Evolutionary conservation across 495 filamentous ascomycete genomes (phyloP), one percentile per base, ranked within the genome.

Genomic region (Aspergillus taichungensis): DNA sequence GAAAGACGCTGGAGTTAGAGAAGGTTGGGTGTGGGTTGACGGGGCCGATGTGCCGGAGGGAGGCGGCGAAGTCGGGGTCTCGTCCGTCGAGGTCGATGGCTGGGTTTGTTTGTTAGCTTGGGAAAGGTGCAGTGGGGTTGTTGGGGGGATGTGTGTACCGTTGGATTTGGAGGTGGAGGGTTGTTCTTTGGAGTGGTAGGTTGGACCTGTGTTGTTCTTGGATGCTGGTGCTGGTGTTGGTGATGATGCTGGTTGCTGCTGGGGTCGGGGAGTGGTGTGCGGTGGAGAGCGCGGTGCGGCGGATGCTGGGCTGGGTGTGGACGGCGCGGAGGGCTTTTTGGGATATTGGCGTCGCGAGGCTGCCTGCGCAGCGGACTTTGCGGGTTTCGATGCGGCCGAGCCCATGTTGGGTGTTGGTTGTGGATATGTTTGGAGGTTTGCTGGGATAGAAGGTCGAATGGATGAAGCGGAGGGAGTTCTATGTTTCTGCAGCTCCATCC

Each of bases 31-130:
- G 66, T 12, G 82, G 80, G 40, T 73, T 70, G 13, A 85, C 82
- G 44, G 83, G 74, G 44, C 83, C 83, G 50, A 87, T 70, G 34
- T 63, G 61, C 54, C 74, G 75, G 45, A 85, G 75, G 40, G 77
- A 78, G 51, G 70, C 71, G 40, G 75, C 77, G 61, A 79, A 83
- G 59, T 76, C 63, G 3, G 80, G 80, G 52, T 84, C 80, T n/a
- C 69, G 72, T 48, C 74, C 76, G 53, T 85, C 83, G 47, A 79
- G 66, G 55, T 82, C 74, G 46, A 84, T 78, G n/a, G 77, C 79
- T 83, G 48, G 49, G 27, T 39, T 40, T 40, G 31, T 6, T 8
- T 32, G 39, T 53, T 51, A 54, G 51, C 7, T 46, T 42, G 11
- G 35, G 35, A 28, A 33, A 41, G 13, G 6, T 24, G 12, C 8